phyloP scores from a whole-genome alignment of 148 eudicot genomes.

The Amaranthus cruentus region DNA sequence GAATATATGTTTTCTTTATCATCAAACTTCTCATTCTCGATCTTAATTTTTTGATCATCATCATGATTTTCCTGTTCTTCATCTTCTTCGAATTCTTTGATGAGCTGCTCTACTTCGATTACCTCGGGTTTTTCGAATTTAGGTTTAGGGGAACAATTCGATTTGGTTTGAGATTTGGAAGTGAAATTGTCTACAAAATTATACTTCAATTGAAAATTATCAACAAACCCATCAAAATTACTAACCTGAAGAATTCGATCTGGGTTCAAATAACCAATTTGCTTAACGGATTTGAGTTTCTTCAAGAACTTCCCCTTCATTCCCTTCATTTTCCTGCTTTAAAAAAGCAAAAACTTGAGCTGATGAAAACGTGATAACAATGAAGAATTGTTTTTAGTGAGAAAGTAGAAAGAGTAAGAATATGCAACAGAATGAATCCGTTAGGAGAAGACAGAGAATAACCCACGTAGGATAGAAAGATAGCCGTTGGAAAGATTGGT shows the following conservation, averaged over 20 bases:
- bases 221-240: constrained; percentile 47
- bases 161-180: constrained; percentile 24
- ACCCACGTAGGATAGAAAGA: neutral
- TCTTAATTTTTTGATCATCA: constrained; percentile 16
- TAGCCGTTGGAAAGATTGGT: constrained; percentile 13
- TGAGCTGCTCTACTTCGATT: constrained; percentile 39
- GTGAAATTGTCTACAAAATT: constrained; percentile 24
- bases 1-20: constrained; percentile 61
- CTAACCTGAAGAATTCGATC: constrained; percentile 56
- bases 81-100: constrained; percentile 43
- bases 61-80: neutral
- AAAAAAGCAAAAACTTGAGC: neutral
- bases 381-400: neutral
- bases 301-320: constrained; percentile 82
- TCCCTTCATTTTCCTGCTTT: constrained; percentile 46
- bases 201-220: constrained; percentile 29
- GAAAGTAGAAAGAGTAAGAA: neutral
- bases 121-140: constrained; percentile 35
- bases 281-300: constrained; percentile 67
- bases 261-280: constrained; percentile 58
- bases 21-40: constrained; percentile 8
- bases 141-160: constrained; percentile 10
- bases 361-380: neutral
- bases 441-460: neutral
- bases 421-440: neutral